phyloP scores from a whole-genome alignment of 176 grass and related monocot species.

The Carex pumila region DNA sequence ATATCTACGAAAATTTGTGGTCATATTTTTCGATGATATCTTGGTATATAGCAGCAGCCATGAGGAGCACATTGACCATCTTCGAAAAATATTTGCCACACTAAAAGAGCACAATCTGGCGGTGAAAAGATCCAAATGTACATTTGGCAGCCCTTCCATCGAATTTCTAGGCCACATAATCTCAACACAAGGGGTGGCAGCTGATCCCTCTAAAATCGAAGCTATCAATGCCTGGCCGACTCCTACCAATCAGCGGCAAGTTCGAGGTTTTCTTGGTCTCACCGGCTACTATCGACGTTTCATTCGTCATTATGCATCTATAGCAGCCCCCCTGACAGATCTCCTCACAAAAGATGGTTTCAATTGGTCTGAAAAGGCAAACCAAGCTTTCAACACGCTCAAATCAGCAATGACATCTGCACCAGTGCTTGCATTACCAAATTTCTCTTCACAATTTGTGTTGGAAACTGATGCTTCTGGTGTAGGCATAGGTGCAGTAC shows the following conservation, averaged over 20 bases:
- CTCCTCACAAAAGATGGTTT: conserved; percentile 9
- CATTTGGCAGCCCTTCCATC: background rate
- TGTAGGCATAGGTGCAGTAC: background rate
- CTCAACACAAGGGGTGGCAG: background rate
- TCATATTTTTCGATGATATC: conserved; percentile 14
- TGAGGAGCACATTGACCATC: background rate
- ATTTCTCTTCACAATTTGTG: background rate
- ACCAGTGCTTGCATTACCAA: background rate
- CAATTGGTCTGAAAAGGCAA: background rate
- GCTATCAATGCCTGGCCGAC: background rate
- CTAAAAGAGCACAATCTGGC: background rate
- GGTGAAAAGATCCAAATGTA: conserved; percentile 6
- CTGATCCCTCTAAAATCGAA: background rate
- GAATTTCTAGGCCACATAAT: background rate
- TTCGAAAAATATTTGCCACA: background rate
- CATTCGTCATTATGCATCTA: background rate
- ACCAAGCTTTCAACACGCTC: background rate
- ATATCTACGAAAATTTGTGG: background rate
- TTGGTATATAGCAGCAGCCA: background rate
- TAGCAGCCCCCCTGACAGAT: background rate
- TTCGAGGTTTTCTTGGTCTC: background rate
- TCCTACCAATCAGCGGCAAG: background rate
- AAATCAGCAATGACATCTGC: background rate
- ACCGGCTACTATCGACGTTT: background rate
- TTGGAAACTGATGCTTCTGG: background rate